These are phyloP conservation scores for Hylodesmum podocarpum DNA, from an alignment of 306 rosid species.

Conservation along the genomic window DNA sequence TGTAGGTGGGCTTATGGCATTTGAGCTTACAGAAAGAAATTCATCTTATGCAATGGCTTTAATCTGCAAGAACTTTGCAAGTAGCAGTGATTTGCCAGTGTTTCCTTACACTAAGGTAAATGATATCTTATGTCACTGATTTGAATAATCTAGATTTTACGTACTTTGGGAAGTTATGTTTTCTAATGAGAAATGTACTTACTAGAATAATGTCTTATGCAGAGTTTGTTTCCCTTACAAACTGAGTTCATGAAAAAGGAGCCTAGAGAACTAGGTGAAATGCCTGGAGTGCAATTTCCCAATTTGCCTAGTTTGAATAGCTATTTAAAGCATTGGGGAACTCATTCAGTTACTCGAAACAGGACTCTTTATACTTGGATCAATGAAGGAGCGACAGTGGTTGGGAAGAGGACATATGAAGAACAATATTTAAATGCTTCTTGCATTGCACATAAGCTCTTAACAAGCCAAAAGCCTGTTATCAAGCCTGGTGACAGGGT, in stretches of 20 bases:
- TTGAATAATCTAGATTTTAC: background rate
- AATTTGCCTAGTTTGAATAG: slow-evolving; percentile 63
- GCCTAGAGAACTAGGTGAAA: slow-evolving; percentile 51
- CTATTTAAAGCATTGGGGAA: slow-evolving; percentile 83
- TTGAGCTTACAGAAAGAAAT: slow-evolving; percentile 97
- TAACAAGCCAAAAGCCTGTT: slow-evolving; percentile 64
- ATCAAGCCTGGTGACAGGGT: slow-evolving; percentile 84
- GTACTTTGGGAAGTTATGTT: background rate
- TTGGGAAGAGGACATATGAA: slow-evolving; percentile 60
- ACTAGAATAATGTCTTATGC: slow-evolving; percentile 38
- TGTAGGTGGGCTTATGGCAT: slow-evolving; percentile 90
- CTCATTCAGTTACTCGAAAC: slow-evolving; percentile 55
- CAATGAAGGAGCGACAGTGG: slow-evolving; percentile 67
- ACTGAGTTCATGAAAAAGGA: slow-evolving; percentile 39
- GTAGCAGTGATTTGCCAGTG: slow-evolving; percentile 49
- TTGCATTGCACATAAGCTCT: slow-evolving; percentile 73
- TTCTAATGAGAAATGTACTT: background rate
- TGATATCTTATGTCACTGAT: background rate
- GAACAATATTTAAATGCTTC: slow-evolving; percentile 80
- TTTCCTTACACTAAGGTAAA: slow-evolving; percentile 83
- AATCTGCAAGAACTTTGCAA: slow-evolving; percentile 82
- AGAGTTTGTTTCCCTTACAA: slow-evolving; percentile 74
- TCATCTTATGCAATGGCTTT: slow-evolving; percentile 89
- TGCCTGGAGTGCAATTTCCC: slow-evolving; percentile 67
- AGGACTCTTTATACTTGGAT: slow-evolving; percentile 80